phyloP scores from a whole-genome alignment of 2,329 filamentous ascomycete species.

The Phialocephala sp. region DNA sequence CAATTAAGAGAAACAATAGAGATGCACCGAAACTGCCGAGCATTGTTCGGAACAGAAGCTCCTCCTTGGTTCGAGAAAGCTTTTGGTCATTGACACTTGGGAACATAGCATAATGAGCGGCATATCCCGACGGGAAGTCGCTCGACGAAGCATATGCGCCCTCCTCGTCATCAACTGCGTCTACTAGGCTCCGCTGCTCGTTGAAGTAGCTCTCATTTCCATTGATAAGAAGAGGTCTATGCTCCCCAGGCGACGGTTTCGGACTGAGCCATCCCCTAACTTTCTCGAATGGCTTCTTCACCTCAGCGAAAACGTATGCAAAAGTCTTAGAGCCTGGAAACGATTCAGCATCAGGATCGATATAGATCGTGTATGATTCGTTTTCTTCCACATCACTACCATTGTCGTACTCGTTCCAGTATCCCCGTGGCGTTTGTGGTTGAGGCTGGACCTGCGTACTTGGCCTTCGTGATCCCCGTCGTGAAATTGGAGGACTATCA shows the following conservation, averaged over 20 bases:
- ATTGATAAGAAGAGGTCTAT: conserved; percentile 37
- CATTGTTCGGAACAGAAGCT: conserved; percentile 59
- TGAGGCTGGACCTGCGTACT: conserved; percentile 25
- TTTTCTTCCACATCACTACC: conserved; percentile 67
- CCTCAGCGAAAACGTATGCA: conserved; percentile 56
- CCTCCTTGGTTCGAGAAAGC: conserved; percentile 57
- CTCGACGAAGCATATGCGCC: conserved; percentile 58
- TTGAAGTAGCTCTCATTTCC: conserved; percentile 32
- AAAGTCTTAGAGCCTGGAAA: conserved; percentile 63
- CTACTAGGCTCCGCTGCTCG: conserved; percentile 33
- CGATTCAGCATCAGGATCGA: conserved; percentile 68
- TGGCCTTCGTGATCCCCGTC: conserved; percentile 30
- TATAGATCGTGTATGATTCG: conserved; percentile 72
- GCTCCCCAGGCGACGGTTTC: conserved; percentile 35
- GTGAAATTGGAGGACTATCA: conserved; percentile 27
- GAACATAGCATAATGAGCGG: conserved; percentile 58
- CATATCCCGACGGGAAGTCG: conserved; percentile 57
- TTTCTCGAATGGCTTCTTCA: conserved; percentile 53
- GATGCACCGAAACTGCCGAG: conserved; percentile 62
- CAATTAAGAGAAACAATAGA: conserved; percentile 67
- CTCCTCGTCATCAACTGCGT: conserved; percentile 50
- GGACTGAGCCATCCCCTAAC: conserved; percentile 57
- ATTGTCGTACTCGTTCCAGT: conserved; percentile 90
- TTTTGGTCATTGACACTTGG: conserved; percentile 59
- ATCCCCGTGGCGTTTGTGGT: conserved; percentile 45